Evolutionary conservation across 768 basidiomycete genomes (phyloP).

Genomic region (Panaeolus papilionaceus): DNA sequence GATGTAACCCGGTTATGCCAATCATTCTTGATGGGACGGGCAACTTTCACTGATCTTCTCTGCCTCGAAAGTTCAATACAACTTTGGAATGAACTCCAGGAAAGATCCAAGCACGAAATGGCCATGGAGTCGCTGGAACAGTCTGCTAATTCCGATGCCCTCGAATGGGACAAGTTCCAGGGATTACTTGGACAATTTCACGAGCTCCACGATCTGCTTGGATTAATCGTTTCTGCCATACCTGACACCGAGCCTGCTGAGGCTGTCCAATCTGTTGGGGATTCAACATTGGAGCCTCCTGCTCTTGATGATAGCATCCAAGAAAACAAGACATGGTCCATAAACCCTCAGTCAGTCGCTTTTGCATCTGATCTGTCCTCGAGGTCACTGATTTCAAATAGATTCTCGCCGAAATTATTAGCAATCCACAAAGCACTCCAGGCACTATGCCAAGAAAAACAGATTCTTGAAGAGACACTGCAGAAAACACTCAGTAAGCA

Average conservation of each 20-base stretch:
- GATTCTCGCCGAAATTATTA: constrained; percentile 65
- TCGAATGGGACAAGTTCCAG: constrained; percentile 64
- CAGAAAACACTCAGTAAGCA: constrained; percentile 60
- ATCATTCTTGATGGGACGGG: constrained; percentile 72
- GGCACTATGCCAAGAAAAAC: constrained; percentile 50
- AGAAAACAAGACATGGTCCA: constrained; percentile 52
- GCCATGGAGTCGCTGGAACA: constrained; percentile 50
- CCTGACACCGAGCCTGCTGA: constrained; percentile 26
- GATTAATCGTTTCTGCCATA: constrained; percentile 60
- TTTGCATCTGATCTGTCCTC: constrained; percentile 21
- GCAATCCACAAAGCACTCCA: constrained; percentile 55
- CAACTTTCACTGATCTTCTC: constrained; percentile 68
- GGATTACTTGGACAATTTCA: constrained; percentile 58
- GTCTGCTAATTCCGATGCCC: constrained; percentile 28
- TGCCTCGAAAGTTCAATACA: constrained; percentile 67
- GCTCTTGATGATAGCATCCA: constrained; percentile 17
- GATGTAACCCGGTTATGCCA: constrained; percentile 82
- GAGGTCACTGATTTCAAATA: constrained; percentile 27
- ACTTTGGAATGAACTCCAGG: constrained; percentile 60
- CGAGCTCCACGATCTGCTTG: constrained; percentile 57
- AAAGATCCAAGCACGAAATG: constrained; percentile 62
- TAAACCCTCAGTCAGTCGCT: constrained; percentile 65
- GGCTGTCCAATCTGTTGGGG: constrained; percentile 13
- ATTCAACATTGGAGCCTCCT: constrained; percentile 8
- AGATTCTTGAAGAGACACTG: constrained; percentile 58